A percentile compares a stretch with the other conserved stretches of the same genome.
These are phyloP conservation scores for Hansfordia pulvinata DNA, from an alignment of 2,329 filamentous ascomycete species.

Conservation along the genomic window DNA sequence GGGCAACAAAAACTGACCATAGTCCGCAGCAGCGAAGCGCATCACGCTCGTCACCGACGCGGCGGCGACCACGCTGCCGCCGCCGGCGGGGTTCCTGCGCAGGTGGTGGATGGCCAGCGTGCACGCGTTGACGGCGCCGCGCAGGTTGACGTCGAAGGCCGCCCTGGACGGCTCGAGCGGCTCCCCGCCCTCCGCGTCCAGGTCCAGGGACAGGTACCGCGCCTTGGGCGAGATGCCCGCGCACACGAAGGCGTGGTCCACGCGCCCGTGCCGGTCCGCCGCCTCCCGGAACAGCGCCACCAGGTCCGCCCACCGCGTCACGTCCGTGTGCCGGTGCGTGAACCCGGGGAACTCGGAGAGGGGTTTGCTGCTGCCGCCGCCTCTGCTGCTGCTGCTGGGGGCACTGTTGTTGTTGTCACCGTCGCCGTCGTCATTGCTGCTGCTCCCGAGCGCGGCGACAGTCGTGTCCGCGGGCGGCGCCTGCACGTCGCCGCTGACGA, in stretches of 20 bases:
- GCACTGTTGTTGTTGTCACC: no score
- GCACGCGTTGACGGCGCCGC: constrained; percentile 33
- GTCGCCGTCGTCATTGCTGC: no score
- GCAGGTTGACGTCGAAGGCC: constrained; percentile 35
- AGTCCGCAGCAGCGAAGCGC: constrained; percentile 34
- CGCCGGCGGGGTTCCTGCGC: constrained; percentile 26
- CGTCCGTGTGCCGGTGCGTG: no score
- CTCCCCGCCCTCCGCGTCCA: constrained; percentile 35
- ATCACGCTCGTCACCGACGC: constrained; percentile 36
- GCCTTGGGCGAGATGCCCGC: constrained; percentile 35
- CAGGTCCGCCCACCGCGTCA: constrained; percentile 34
- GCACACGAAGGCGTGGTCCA: constrained; percentile 65
- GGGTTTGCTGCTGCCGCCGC: constrained; percentile 4
- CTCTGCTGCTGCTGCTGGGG: background rate
- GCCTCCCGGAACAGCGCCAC: constrained; percentile 35
- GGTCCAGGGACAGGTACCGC: constrained; percentile 29
- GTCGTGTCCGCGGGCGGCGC: constrained; percentile 18
- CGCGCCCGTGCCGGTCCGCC: constrained; percentile 52
- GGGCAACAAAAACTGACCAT: constrained; percentile 22
- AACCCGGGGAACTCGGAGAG: constrained; percentile 25
- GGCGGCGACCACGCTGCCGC: constrained; percentile 40
- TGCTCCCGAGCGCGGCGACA: no score
- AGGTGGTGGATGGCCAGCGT: constrained; percentile 35
- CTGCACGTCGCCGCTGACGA: constrained; percentile 40
- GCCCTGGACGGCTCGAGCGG: constrained; percentile 26